These are phyloP conservation scores for Aspergillus quadricinctus DNA, from an alignment of 2,329 filamentous ascomycete species.

Conservation along the genomic window DNA sequence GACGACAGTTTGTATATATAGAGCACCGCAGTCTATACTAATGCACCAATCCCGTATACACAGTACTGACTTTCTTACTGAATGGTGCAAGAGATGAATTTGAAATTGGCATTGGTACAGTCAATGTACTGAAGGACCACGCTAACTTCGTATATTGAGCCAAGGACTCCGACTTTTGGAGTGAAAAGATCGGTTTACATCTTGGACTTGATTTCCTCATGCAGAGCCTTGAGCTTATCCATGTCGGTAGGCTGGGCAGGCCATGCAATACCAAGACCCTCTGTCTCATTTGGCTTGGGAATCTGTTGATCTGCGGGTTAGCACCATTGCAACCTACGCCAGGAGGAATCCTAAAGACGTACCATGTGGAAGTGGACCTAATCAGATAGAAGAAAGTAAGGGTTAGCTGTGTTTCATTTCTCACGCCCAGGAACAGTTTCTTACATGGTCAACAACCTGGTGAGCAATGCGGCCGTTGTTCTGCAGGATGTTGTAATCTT, in stretches of 20 bases:
- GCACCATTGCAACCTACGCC: not conserved
- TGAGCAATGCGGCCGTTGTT: slow-evolving; percentile 93
- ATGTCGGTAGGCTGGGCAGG: slow-evolving; percentile 71
- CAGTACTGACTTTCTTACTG: not conserved
- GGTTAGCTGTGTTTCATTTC: slow-evolving; percentile 2
- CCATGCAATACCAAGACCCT: slow-evolving; percentile 80
- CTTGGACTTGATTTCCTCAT: slow-evolving; percentile 82
- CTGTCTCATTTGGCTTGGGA: slow-evolving; percentile 79
- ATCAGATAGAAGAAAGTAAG: not conserved
- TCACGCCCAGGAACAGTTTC: slow-evolving; percentile 26
- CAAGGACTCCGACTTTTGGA: not conserved
- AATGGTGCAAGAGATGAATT: slow-evolving; percentile 1
- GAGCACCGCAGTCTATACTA: not conserved
- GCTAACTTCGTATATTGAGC: not conserved
- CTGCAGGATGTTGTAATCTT: slow-evolving; percentile 89
- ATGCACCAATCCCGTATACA: not conserved
- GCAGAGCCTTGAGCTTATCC: slow-evolving; percentile 73
- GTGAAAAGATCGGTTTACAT: slow-evolving; percentile 55
- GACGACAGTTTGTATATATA: slow-evolving; percentile 1
- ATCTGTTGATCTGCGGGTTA: slow-evolving; percentile 55
- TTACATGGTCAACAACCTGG: slow-evolving; percentile 86
- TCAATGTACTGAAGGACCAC: not conserved
- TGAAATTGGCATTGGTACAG: not conserved
- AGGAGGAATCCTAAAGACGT: slow-evolving; percentile 25
- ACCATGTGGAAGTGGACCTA: slow-evolving; percentile 94